A percentile compares a stretch with the other conserved stretches of the same genome.
phyloP scores from a whole-genome alignment of 2,329 filamentous ascomycete species.

The Colletotrichum sp. region DNA sequence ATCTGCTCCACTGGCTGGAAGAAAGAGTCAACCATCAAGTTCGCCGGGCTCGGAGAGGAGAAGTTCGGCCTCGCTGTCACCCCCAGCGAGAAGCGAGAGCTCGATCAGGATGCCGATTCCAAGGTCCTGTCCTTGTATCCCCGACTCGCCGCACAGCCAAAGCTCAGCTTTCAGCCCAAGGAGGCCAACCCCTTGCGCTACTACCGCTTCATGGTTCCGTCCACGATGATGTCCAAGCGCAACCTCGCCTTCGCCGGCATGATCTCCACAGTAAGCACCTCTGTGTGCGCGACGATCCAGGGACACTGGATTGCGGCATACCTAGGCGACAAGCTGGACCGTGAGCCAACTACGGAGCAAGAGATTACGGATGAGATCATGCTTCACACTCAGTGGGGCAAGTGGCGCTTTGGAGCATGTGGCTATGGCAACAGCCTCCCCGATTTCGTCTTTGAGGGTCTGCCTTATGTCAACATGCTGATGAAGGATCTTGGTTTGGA shows the following conservation, averaged over 20 bases:
- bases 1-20: conserved; percentile 61
- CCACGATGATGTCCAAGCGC: conserved; percentile 20
- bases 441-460: conserved; percentile 64
- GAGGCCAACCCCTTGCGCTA: conserved; percentile 26
- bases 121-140: neutral
- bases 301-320: conserved; percentile 65
- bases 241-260: conserved; percentile 39
- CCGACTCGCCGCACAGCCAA: conserved; percentile 11
- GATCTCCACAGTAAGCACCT: conserved; percentile 34
- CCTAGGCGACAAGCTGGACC: conserved; percentile 52
- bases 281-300: conserved; percentile 37
- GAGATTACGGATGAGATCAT: conserved; percentile 47
- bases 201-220: conserved; percentile 32
- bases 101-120: neutral
- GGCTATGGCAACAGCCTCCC: conserved; percentile 54
- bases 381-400: conserved; percentile 59
- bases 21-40: conserved; percentile 46
- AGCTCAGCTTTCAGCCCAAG: conserved; percentile 25
- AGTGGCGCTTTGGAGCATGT: conserved; percentile 52
- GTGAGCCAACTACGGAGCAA: conserved; percentile 21
- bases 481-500: conserved; percentile 23
- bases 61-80: neutral
- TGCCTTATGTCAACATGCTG: conserved; percentile 53
- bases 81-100: neutral
- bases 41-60: conserved; percentile 27